phyloP scores from a whole-genome alignment of 495 filamentous ascomycete species.

The Lindgomyces ingoldianus region DNA sequence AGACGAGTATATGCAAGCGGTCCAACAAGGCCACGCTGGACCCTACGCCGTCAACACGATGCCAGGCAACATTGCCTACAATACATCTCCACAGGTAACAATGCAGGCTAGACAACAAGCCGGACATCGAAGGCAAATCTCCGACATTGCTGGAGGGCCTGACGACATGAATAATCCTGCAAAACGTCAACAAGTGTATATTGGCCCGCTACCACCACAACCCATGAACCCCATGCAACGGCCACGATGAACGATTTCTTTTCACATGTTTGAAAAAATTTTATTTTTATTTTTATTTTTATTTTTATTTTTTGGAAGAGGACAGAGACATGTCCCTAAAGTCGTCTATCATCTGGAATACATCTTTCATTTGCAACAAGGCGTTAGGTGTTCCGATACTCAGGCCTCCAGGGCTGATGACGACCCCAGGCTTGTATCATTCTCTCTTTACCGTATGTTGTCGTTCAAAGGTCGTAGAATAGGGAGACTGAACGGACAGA shows the following conservation, averaged over 20 bases:
- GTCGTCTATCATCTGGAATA: too few species aligned
- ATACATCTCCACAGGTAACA: slow-evolving; percentile 32
- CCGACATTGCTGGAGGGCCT: slow-evolving; percentile 60
- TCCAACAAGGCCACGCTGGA: slow-evolving; percentile 24
- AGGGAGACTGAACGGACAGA: not conserved
- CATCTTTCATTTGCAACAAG: too few species aligned
- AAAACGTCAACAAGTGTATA: slow-evolving; percentile 68
- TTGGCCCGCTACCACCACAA: slow-evolving; percentile 50
- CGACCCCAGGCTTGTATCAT: slow-evolving; percentile 1
- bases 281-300: too few species aligned
- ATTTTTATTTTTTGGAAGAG: too few species aligned
- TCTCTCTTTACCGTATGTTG: too few species aligned
- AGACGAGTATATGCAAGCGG: slow-evolving; percentile 48
- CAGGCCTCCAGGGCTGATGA: slow-evolving; percentile 6
- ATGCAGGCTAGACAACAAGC: slow-evolving; percentile 31
- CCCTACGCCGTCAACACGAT: slow-evolving; percentile 31
- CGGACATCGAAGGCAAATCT: slow-evolving; percentile 63
- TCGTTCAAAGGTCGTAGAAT: too few species aligned
- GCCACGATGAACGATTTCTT: slow-evolving; percentile 22
- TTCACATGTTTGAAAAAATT: not conserved
- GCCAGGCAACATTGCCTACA: slow-evolving; percentile 19
- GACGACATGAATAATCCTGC: slow-evolving; percentile 52
- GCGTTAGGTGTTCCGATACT: slow-evolving; percentile 12
- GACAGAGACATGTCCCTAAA: too few species aligned
- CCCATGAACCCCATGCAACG: slow-evolving; percentile 52